These are phyloP conservation scores for Drechslerella stenobrocha DNA, from an alignment of 2,329 filamentous ascomycete genomes.

Conservation along the genomic window DNA sequence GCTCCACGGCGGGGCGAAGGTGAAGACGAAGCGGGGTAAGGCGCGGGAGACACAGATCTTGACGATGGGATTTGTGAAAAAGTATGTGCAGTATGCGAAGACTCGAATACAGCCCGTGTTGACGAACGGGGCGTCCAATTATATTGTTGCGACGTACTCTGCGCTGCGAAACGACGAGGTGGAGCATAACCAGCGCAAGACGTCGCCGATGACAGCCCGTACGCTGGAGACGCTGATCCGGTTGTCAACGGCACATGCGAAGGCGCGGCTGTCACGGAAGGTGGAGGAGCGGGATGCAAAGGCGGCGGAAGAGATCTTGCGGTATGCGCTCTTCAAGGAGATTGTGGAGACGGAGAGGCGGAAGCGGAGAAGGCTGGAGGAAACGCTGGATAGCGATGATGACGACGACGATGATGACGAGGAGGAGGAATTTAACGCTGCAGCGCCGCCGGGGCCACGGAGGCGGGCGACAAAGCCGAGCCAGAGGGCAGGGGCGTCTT, in stretches of 20 bases:
- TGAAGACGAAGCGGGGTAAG: conserved; percentile 69
- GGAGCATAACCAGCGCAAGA: conserved; percentile 88
- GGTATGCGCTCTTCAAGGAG: conserved; percentile 97
- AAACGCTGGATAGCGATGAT: conserved; percentile 63
- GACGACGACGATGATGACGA: conserved; percentile 65
- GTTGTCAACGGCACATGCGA: conserved; percentile 93
- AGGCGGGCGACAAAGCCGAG: conserved; percentile 59
- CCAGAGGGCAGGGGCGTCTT: conserved; percentile 57
- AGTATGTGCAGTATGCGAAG: conserved; percentile 99
- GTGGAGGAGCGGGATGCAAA: conserved; percentile 88
- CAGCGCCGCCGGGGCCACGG: conserved; percentile 58
- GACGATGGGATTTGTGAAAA: conserved; percentile 98
- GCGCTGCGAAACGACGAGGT: conserved; percentile 93
- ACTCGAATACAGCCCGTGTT: conserved; percentile 83
- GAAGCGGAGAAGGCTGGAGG: conserved; percentile 81
- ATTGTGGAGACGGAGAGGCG: conserved; percentile 69
- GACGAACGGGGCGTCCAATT: conserved; percentile 86
- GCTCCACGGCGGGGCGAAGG: conserved; percentile 86
- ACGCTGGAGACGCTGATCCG: conserved; percentile 98
- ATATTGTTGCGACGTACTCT: conserved; percentile 88
- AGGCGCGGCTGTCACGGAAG: conserved; percentile 80
- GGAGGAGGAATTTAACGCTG: conserved; percentile 61
- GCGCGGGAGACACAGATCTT: conserved; percentile 82
- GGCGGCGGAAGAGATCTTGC: conserved; percentile 82
- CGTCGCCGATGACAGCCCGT: conserved; percentile 92